Base-by-base conservation (phyloP, 257 asterid species). In the Jacaranda copaia region DNA sequence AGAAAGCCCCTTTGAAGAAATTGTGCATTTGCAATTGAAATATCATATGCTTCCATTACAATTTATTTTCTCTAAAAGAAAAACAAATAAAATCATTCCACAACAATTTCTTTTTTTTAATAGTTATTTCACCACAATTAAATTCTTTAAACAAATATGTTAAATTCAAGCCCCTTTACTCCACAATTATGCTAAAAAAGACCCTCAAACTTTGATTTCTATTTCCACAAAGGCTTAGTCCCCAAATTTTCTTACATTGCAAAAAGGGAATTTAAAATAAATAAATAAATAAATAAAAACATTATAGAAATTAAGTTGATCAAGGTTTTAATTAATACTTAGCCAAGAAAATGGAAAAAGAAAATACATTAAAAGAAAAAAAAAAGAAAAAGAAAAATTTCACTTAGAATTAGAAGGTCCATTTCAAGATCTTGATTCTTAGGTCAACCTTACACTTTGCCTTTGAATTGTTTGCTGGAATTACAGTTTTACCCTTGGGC, bases 391-490 rank as follows among this genome's bases (percentile, higher is more conserved):
- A n/a, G n/a, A n/a, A n/a, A n/a, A n/a, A n/a, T n/a, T 32, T 9
- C 4, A 19, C 8, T 42, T 42, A 38, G 32, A 76, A 67, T 77
- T 80, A 90, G 59, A 94, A 90, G 8, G 91, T 89, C 87, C 91
- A 86, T 87, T 85, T 90, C 88, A 85, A 92, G 90, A 94, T 90
- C 96, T 92, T 94, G 93, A 94, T 80, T 84, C 85, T 85, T 57
- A 88, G 92, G 89, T 92, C 97, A 75, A 90, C 96, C 96, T 87
- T 82, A 83, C 98, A 94, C 77, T 89, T 83, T 3, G 94, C 90
- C 0, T 72, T 70, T 8, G 81, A 7, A 15, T 84, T 79, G 53
- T 90, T 60, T 9, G 98, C 85, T 46, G 96, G 83, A 77, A 0
- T 77, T 58, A 80, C 85, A 3, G 52, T 81, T 85, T 83, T 90